Percentiles rank a stretch among this genome's conserved stretches.
phyloP scores from a whole-genome alignment of 2,329 filamentous ascomycete genomes.

The Huntiella abstrusa region DNA sequence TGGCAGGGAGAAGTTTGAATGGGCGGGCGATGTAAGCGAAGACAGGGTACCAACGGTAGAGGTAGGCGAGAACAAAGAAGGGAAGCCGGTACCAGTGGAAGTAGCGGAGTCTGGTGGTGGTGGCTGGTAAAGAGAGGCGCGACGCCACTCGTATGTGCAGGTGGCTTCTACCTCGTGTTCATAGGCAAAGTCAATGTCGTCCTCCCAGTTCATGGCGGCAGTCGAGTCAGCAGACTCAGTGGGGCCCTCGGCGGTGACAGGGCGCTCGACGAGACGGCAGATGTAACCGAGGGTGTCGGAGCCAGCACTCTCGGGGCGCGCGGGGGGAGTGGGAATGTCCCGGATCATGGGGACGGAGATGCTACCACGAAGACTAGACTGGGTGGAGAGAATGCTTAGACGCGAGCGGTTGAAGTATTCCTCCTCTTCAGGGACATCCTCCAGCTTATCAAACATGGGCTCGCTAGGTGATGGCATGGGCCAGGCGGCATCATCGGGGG shows the following conservation, averaged over 20 bases:
- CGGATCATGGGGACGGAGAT: slow-evolving; percentile 32
- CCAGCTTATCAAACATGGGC: slow-evolving; percentile 26
- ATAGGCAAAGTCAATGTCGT: slow-evolving; percentile 53
- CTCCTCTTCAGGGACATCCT: slow-evolving; percentile 46
- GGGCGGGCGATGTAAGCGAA: slow-evolving; percentile 20
- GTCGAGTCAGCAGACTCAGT: slow-evolving; percentile 15
- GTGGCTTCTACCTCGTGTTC: slow-evolving; percentile 49
- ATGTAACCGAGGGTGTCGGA: slow-evolving; percentile 32
- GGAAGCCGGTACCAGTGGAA: slow-evolving; percentile 16
- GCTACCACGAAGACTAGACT: slow-evolving; percentile 33
- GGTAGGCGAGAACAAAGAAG: slow-evolving; percentile 23
- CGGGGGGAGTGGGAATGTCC: slow-evolving; percentile 21
- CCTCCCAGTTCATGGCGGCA: slow-evolving; percentile 39
- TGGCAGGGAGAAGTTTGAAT: slow-evolving; percentile 34
- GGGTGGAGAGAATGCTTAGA: slow-evolving; percentile 27
- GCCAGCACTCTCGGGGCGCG: slow-evolving; percentile 26
- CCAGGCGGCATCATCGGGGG: slow-evolving; percentile 25
- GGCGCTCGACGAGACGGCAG: neutral
- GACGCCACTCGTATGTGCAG: slow-evolving; percentile 48
- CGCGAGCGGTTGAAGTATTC: slow-evolving; percentile 28
- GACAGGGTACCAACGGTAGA: slow-evolving; percentile 25
- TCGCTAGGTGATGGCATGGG: slow-evolving; percentile 22
- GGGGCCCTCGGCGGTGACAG: slow-evolving; percentile 20
- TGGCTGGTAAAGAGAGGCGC: slow-evolving; percentile 29
- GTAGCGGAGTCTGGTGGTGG: slow-evolving; percentile 12